Base-by-base conservation (phyloP, 75 land plant genomes). In the Pseudotsuga menziesii region DNA sequence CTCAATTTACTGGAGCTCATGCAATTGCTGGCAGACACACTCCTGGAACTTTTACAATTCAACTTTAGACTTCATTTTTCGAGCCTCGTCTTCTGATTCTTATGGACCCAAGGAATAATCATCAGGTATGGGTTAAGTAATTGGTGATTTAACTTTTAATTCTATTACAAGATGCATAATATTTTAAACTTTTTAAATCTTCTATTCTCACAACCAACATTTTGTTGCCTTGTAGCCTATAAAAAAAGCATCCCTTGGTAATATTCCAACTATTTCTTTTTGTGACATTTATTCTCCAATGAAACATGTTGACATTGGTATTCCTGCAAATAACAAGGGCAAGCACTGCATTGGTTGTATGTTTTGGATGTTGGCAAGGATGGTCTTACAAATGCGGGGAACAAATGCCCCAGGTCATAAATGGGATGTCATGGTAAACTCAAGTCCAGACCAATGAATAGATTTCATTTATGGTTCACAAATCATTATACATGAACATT, bases 231-330 rank as follows among this genome's bases (percentile, higher is more conserved):
- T 59, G 61, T 88, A 90, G 91, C 89, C 90, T 6, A 88, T 94
- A 58, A 92, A 83, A 79, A 94, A 94, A 80, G 82, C 86, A 61
- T 86, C 89, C 0, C 83, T 94, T 26, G 91, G 92, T 35, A 92
- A 92, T 78, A 92, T 94, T 22, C 94, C 94, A 4, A 88, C 87
- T 16, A 92, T 92, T 83, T 92, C 94, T 54, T 94, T 92, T 77
- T 94, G 91, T 78, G 94, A 94, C 69, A 94, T 91, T 22, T 91
- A 94, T 66, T 94, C 94, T 5, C 94, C 97, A 4, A 90, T 94
- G 94, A 71, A 82, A 1, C 85, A 92, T 78, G 95, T 92, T 56
- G 95, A 88, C 32, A 92, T 90, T 84, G 91, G 92, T 16, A 92
- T 92, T 29, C 93, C 91, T 57, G 91, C 91, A 15, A 90, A 92